A percentile compares a stretch with the other conserved stretches of the same genome.
Conservation (phyloP, 192 early-diverging fungal species). For the Backusella luteola region DNA sequence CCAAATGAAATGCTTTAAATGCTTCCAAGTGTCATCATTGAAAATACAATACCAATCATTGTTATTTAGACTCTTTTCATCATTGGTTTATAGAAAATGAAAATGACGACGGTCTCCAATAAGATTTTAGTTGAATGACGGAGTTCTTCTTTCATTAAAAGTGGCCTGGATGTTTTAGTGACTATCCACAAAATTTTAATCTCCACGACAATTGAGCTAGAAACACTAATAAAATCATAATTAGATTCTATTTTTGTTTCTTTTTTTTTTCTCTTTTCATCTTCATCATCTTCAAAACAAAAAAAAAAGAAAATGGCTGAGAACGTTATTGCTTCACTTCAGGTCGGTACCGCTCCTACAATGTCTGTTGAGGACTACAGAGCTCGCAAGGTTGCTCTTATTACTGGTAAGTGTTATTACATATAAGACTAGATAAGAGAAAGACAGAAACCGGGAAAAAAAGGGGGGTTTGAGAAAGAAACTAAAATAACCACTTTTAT, state of each 20-base stretch:
- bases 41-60: not conserved
- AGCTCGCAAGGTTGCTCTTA: constrained; percentile 58
- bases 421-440: not conserved
- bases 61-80: not conserved
- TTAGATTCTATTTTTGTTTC: constrained; percentile 7
- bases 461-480: not conserved
- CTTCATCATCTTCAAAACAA: constrained; percentile 12
- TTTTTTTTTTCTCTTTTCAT: constrained; percentile 17
- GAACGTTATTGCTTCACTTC: constrained; percentile 34
- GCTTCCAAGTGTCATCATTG: not conserved
- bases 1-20: too few species aligned
- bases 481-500: not conserved
- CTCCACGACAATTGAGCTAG: not conserved
- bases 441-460: not conserved
- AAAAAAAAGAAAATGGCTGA: constrained; percentile 26
- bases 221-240: not conserved
- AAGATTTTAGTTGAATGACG: not conserved
- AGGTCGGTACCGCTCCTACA: not conserved
- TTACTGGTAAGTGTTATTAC: constrained; percentile 49
- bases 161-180: not conserved
- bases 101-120: not conserved
- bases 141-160: not conserved
- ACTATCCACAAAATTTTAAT: constrained; percentile 1
- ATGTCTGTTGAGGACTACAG: constrained; percentile 53
- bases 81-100: not conserved